A percentile compares a stretch with the other conserved stretches of the same genome.
phyloP scores from a whole-genome alignment of 495 filamentous ascomycete genomes.

The Pyrenopolyporus hunteri region DNA sequence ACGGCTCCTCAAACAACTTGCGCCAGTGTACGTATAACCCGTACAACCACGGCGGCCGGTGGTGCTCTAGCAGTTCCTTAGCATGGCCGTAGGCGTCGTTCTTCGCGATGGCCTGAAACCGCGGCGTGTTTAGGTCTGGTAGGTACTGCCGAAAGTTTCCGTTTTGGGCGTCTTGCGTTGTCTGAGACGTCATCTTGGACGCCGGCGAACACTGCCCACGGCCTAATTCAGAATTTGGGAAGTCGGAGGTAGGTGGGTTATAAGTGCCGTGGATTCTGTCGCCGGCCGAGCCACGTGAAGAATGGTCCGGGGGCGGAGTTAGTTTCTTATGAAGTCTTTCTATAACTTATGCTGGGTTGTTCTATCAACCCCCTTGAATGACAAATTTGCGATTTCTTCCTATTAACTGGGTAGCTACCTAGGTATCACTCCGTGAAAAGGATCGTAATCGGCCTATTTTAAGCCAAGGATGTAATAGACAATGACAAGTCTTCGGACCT shows the following conservation, averaged over 20 bases:
- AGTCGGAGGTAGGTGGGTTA: neutral
- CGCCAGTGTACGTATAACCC: conserved; percentile 70
- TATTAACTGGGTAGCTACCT: neutral
- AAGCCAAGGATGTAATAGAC: too few species aligned
- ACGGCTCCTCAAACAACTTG: conserved; percentile 69
- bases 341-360: neutral
- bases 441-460: too few species aligned
- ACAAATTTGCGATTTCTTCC: too few species aligned
- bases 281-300: neutral
- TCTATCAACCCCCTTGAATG: neutral
- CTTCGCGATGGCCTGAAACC: conserved; percentile 66
- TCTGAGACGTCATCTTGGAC: conserved; percentile 28
- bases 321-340: neutral
- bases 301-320: neutral
- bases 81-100: conserved; percentile 71
- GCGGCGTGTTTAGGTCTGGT: conserved; percentile 63
- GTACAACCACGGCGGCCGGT: conserved; percentile 71
- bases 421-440: too few species aligned
- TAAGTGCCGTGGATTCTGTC: neutral
- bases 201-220: neutral
- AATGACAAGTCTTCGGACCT: neutral
- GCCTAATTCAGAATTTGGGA: neutral
- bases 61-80: conserved; percentile 61
- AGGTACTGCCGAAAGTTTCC: conserved; percentile 62
- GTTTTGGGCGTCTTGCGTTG: conserved; percentile 28